phyloP scores from a whole-genome alignment of 2,329 filamentous ascomycete genomes.

The Lecanicillium sp. region DNA sequence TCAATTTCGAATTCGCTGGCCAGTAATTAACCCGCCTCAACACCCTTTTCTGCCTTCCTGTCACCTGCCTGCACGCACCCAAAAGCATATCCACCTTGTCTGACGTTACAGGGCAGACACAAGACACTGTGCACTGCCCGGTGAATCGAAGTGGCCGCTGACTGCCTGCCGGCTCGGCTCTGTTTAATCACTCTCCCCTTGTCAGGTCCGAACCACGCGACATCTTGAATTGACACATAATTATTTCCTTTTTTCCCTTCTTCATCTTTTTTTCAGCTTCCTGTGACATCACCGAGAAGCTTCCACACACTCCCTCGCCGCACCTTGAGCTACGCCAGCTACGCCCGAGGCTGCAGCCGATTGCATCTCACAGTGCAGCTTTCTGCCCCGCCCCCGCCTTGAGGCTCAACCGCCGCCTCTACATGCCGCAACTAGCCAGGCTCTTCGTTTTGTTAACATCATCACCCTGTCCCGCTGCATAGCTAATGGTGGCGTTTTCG shows the following conservation, averaged over 20 bases:
- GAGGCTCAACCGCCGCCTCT: not conserved
- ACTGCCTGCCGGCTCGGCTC: not conserved
- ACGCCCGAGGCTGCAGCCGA: too few species aligned
- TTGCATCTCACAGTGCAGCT: not conserved
- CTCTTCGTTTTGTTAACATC: not conserved
- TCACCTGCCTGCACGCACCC: too few species aligned
- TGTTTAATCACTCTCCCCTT: too few species aligned
- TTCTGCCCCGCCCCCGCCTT: slow-evolving; percentile 11
- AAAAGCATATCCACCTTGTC: not conserved
- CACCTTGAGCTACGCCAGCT: too few species aligned
- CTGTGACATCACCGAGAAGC: too few species aligned
- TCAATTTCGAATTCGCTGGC: too few species aligned
- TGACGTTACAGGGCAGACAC: not conserved
- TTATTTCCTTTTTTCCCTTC: not conserved
- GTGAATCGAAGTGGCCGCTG: not conserved
- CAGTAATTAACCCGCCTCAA: too few species aligned
- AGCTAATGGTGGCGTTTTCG: too few species aligned
- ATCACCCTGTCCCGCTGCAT: not conserved
- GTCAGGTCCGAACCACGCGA: too few species aligned
- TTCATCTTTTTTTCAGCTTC: slow-evolving; percentile 2
- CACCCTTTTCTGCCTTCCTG: too few species aligned
- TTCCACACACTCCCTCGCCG: too few species aligned
- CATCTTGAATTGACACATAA: too few species aligned
- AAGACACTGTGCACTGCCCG: not conserved
- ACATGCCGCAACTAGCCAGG: not conserved